Evolutionary conservation across 1,139 yeast species (phyloP).

Genomic region (Kodamaea anthophila): DNA sequence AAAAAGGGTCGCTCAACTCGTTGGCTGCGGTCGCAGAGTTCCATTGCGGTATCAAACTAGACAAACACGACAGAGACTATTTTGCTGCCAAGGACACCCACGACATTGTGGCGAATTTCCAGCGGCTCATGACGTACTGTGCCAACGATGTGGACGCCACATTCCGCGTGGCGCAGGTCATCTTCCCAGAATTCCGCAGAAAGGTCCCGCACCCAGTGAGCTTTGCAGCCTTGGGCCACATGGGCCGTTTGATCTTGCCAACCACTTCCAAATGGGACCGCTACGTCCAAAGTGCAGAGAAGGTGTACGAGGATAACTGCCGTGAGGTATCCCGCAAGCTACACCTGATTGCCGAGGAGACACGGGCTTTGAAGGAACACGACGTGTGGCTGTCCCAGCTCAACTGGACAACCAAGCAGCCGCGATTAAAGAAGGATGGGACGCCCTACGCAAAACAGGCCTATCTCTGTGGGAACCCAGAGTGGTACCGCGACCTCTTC

Average conservation of each 20-base stretch:
- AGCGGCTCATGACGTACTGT: constrained; percentile 68
- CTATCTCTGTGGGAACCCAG: constrained; percentile 84
- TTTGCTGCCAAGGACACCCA: constrained; percentile 54
- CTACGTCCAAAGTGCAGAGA: constrained; percentile 67
- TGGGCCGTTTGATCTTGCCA: constrained; percentile 77
- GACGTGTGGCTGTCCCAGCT: constrained; percentile 92
- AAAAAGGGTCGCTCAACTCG: constrained; percentile 71
- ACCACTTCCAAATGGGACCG: constrained; percentile 69
- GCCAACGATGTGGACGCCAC: constrained; percentile 80
- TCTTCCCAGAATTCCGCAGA: constrained; percentile 61
- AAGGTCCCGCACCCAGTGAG: constrained; percentile 93
- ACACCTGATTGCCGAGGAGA: constrained; percentile 52
- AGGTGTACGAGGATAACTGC: constrained; percentile 54
- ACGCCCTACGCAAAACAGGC: constrained; percentile 70
- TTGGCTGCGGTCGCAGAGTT: constrained; percentile 74
- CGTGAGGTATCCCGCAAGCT: constrained; percentile 54
- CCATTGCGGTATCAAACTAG: constrained; percentile 67
- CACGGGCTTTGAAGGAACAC: constrained; percentile 34
- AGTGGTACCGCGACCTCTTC: constrained; percentile 82
- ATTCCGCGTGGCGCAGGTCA: constrained; percentile 56
- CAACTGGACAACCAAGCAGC: constrained; percentile 73
- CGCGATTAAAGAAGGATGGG: constrained; percentile 63
- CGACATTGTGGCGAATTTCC: constrained; percentile 53
- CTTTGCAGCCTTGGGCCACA: constrained; percentile 75
- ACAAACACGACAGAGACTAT: constrained; percentile 60